phyloP scores from a whole-genome alignment of 192 early-diverging fungal genomes.

The Coemansia sp. region DNA sequence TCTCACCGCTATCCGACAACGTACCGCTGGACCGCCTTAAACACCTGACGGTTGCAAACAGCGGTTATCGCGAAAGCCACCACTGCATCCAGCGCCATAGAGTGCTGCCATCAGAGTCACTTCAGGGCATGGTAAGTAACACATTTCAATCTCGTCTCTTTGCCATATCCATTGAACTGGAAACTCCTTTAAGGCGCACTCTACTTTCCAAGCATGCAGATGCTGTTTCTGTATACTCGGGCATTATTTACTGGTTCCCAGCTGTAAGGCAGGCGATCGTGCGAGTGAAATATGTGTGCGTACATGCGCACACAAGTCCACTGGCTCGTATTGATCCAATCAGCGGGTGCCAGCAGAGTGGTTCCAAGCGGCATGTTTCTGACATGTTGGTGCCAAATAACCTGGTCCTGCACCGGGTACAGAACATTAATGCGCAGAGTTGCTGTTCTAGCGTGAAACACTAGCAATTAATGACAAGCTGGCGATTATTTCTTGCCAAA shows the following conservation, averaged over 20 bases:
- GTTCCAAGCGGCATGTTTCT: too few relatives aligned
- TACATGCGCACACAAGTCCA: too few relatives aligned
- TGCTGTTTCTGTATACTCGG: slow-evolving; percentile 5
- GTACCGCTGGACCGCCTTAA: slow-evolving; percentile 29
- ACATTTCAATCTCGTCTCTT: not conserved
- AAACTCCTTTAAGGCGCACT: not conserved
- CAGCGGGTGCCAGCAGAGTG: too few relatives aligned
- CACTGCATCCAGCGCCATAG: slow-evolving; percentile 53
- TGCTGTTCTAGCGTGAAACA: too few relatives aligned
- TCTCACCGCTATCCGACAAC: slow-evolving; percentile 28
- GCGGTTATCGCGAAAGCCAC: slow-evolving; percentile 40
- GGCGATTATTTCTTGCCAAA: not conserved
- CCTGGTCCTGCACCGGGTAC: too few relatives aligned
- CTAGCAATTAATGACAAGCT: too few relatives aligned
- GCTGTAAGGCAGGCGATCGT: too few relatives aligned
- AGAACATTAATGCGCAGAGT: too few relatives aligned
- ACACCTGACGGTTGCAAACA: slow-evolving; percentile 26
- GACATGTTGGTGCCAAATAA: too few relatives aligned
- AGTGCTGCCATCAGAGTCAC: slow-evolving; percentile 33
- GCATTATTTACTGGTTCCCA: too few relatives aligned
- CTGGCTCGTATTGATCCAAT: too few relatives aligned
- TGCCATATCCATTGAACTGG: not conserved
- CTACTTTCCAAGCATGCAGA: not conserved
- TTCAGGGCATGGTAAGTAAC: slow-evolving; percentile 44
- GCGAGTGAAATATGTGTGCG: too few relatives aligned